Base-by-base conservation (phyloP, 805 yeast genomes). In the Tetrapisispora phaffii region DNA sequence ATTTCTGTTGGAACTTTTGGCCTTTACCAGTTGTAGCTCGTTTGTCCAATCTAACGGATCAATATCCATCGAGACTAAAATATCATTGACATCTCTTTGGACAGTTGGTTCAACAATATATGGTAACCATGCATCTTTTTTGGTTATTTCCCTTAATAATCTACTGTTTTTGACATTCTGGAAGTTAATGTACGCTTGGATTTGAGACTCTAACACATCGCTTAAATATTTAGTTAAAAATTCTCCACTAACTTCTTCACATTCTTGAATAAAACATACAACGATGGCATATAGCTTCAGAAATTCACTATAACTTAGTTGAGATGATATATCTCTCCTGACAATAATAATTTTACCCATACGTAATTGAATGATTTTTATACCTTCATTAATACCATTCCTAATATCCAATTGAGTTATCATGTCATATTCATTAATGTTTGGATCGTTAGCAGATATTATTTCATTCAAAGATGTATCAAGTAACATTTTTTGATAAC, bases 91-190 rank as follows among this genome's bases (percentile, higher is more conserved):
- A 13, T 64, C 55, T 3, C 45, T 52, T 55, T 83, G 89, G 1
- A 79, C 60, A 1, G 59, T 57, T 1, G 65, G 57, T 0, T 76
- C 58, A 9, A 80, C 75, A n/a, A 76, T 74, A 17, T 74, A 76
- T 44, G 89, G 95, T 47, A 76, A 77, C 97, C 97, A 90, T 20
- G 67, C 67, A 51, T 89, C 97, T 39, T 68, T 67, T 42, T 84
- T 89, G 45, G 85, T 68, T 16, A 70, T 66, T 4, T 57, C 57
- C 6, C 74, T 67, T 23, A 85, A 62, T 5, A 62, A 59, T 45
- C 71, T 73, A 42, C 77, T 59, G 22, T 74, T 69, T 15, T 68
- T 68, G 40, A 71, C 70, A 50, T 83, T 88, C 53, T 75, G 74
- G 28, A 77, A 68, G 26, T 68, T 68, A 32, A 77, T 65, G 58